Evolutionary conservation across 139 green algal species (phyloP), one percentile per base, ranked within the genome.

Genomic region (Chlorokybus atmophyticus): DNA sequence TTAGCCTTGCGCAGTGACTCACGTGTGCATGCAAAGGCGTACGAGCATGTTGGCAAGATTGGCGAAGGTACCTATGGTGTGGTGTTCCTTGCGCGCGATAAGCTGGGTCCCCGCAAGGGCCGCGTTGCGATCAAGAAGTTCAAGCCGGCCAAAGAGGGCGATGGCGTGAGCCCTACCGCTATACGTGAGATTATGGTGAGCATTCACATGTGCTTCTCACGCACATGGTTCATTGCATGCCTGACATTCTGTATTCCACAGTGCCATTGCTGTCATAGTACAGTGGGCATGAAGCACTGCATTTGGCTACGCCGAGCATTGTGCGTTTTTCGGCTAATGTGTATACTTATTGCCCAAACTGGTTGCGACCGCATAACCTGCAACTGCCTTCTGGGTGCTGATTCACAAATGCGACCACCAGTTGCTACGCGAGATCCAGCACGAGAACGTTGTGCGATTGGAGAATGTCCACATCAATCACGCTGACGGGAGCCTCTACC

Each of bases 1-100:
- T n/a, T n/a, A n/a, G n/a, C n/a, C n/a, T n/a, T n/a, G n/a, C n/a
- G n/a, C n/a, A n/a, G n/a, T n/a, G n/a, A n/a, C n/a, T n/a, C n/a
- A n/a, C n/a, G n/a, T n/a, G n/a, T n/a, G n/a, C n/a, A n/a, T n/a
- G n/a, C n/a, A n/a, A n/a, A n/a, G n/a, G n/a, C n/a, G n/a, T 77
- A 74, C 50, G 64, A 77, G 26, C 32, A 64, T 25, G 25, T 70
- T 10, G 64, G 64, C 5, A 72, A 72, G 29, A 74, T 78, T 26
- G 70, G 70, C 41, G 70, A 78, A 47, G 70, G 70, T 14, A 78
- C 70, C 19, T 78, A 74, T 39, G 70, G 70, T 23, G 55, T 78
- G 19, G 70, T 78, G 31, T 78, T 66, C 50, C 8, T 73, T 4
- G 64, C 48, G 2, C 54, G 44, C 29, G 32, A 61, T 42, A 59